Conservation (phyloP, 768 basidiomycete genomes). For the Naematelia aurantialba region DNA sequence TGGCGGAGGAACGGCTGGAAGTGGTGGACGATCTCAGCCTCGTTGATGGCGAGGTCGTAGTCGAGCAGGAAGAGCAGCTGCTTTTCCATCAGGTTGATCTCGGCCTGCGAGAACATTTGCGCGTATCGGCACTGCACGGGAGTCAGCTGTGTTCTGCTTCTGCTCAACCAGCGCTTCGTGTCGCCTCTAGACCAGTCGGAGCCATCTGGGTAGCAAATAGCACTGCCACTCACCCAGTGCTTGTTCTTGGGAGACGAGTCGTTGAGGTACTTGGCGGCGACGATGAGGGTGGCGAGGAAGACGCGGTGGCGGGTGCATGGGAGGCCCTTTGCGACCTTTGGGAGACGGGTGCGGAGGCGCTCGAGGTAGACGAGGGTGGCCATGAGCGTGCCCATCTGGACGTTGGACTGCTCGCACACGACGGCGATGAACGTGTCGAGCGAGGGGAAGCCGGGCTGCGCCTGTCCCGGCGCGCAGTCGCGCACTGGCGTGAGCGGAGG, state of each 20-base stretch:
- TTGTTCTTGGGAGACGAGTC: constrained; percentile 80
- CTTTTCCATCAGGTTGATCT: constrained; percentile 91
- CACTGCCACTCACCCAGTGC: constrained; percentile 68
- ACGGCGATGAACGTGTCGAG: constrained; percentile 82
- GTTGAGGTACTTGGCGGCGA: constrained; percentile 94
- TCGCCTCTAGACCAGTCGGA: too few species aligned
- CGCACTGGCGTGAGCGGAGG: constrained; percentile 66
- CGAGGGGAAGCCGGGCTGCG: constrained; percentile 57
- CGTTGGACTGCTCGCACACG: constrained; percentile 76
- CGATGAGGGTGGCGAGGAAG: constrained; percentile 92
- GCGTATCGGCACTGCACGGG: constrained; percentile 56
- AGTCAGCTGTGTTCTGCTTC: too few species aligned
- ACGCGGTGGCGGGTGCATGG: constrained; percentile 91
- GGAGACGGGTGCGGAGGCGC: constrained; percentile 72
- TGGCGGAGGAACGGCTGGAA: constrained; percentile 47
- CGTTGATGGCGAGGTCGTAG: constrained; percentile 48
- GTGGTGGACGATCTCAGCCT: constrained; percentile 45
- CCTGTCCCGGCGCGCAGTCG: constrained; percentile 41
- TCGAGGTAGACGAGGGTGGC: constrained; percentile 90
- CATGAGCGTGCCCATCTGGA: constrained; percentile 84
- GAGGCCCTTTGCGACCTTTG: constrained; percentile 77
- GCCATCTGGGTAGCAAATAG: too few species aligned
- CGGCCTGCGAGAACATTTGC: constrained; percentile 61
- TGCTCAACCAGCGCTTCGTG: too few species aligned
- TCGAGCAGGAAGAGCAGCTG: constrained; percentile 88